Base-by-base conservation (phyloP, 768 basidiomycete species). In the Kwoniella newhampshirensis region DNA sequence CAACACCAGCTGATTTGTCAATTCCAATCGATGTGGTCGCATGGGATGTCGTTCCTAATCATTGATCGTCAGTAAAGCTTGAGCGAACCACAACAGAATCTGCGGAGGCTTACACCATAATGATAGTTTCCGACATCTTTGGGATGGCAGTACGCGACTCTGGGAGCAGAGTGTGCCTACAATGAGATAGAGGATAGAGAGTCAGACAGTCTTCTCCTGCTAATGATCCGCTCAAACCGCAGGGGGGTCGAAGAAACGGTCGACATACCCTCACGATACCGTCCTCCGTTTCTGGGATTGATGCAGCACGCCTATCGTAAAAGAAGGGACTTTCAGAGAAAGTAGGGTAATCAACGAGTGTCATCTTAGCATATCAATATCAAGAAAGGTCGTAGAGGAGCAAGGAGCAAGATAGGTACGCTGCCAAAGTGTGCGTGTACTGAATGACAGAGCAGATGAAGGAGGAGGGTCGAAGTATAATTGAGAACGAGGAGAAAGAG, bases 121-220 rank as follows among this genome's bases (percentile, higher is more conserved):
- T 99, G 96, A 75, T 91, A 89, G 60, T 88, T 86, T 2, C 96
- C 96, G 1, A 97, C 88, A 46, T 87, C 89, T 77, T 88, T 87
- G 0, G 96, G 91, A 67, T 88, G 92, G 78, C 93, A 99, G 77
- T 98, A 99, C 1, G 93, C 92, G 8, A 99, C 96, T 63, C 89
- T 85, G 0, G 91, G 89, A 20, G 87, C 82, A 42, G 88, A 90
- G 78, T 94, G 89, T 2, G 87, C 81, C 84, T 86, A 40, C 26
- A 32, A 32, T 13, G 7, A 32, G 32, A 32, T 13, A n/a, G n/a
- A n/a, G n/a, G n/a, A 32, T 32, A 32, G 32, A 32, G 13, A 13
- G 32, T 32, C 32, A 32, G 32, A n/a, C n/a, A n/a, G n/a, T n/a
- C n/a, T n/a, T n/a, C n/a, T n/a, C n/a, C n/a, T n/a, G n/a, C n/a